Evolutionary conservation across 1,284 basidiomycete species (phyloP).

Genomic region (Moesziomyces sp.): DNA sequence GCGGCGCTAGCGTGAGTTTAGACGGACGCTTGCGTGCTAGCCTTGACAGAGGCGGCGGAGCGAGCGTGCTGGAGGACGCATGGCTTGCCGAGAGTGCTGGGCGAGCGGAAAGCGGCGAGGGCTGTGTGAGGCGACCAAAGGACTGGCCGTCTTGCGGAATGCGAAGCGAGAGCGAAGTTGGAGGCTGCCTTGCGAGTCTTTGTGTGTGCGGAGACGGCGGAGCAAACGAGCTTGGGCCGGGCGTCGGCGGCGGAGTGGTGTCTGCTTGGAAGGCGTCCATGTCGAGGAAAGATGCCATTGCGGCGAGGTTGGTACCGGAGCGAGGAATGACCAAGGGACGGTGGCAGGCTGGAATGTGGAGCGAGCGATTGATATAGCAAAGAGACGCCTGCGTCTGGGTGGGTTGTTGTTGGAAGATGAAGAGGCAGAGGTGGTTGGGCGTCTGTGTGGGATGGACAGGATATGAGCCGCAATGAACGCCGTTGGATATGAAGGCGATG

Average conservation of each 20-base stretch:
- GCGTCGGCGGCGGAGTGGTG: constrained; percentile 38
- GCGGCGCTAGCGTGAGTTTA: constrained; percentile 36
- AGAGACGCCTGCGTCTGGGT: not conserved
- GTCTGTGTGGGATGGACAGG: constrained; percentile 9
- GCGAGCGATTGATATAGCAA: too few species aligned
- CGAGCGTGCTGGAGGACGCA: constrained; percentile 14
- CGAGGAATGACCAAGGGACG: too few species aligned
- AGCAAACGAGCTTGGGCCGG: constrained; percentile 43
- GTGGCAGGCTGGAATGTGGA: too few species aligned
- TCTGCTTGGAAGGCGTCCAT: constrained; percentile 15
- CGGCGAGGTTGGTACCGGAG: not conserved
- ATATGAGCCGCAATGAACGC: constrained; percentile 8
- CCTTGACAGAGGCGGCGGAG: constrained; percentile 14
- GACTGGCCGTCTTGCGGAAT: constrained; percentile 40
- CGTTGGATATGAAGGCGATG: constrained; percentile 9
- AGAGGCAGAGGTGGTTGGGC: not conserved
- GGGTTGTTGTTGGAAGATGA: constrained; percentile 1
- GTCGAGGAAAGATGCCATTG: not conserved
- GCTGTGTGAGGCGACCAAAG: constrained; percentile 32
- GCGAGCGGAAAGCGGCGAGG: constrained; percentile 14
- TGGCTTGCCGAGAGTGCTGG: constrained; percentile 10
- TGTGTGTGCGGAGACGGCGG: constrained; percentile 11
- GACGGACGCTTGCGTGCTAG: constrained; percentile 44
- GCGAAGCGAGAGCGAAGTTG: constrained; percentile 31
- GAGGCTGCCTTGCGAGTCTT: constrained; percentile 9